A percentile compares a stretch with the other conserved stretches of the same genome.
Evolutionary conservation across 2,329 filamentous ascomycete genomes (phyloP).

Genomic region (Cyphellophora europaea): DNA sequence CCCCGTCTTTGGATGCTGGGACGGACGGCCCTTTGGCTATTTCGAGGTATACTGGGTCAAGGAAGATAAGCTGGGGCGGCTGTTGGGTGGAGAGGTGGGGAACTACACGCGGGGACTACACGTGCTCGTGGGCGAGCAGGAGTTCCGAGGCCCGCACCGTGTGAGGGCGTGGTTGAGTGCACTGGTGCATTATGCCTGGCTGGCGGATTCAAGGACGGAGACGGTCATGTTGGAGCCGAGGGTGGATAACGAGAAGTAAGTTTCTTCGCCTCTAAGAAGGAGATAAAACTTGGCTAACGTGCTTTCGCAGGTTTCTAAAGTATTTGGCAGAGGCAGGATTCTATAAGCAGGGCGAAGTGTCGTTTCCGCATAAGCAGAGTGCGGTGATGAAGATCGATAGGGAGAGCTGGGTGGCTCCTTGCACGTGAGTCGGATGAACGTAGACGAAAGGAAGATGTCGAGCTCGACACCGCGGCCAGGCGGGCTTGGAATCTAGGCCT

Average conservation of each 20-base stretch:
- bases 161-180: slow-evolving; percentile 76
- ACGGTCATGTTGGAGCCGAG: slow-evolving; percentile 79
- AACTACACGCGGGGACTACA: slow-evolving; percentile 88
- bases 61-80: slow-evolving; percentile 68
- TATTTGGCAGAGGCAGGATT: slow-evolving; percentile 71
- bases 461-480: too few species aligned
- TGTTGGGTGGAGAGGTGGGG: slow-evolving; percentile 54
- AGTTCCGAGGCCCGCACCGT: slow-evolving; percentile 69
- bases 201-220: slow-evolving; percentile 71
- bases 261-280: slow-evolving; percentile 14
- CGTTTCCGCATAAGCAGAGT: slow-evolving; percentile 85
- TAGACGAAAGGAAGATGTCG: slow-evolving; percentile 1
- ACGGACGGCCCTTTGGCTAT: slow-evolving; percentile 90
- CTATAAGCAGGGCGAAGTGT: slow-evolving; percentile 74
- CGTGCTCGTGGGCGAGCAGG: slow-evolving; percentile 82
- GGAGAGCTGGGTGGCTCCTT: slow-evolving; percentile 69
- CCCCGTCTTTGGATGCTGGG: slow-evolving; percentile 86
- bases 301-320: slow-evolving; percentile 48
- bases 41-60: slow-evolving; percentile 99
- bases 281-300: not conserved
- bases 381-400: slow-evolving; percentile 73
- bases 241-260: slow-evolving; percentile 81
- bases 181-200: slow-evolving; percentile 76
- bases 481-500: too few species aligned
- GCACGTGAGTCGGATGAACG: slow-evolving; percentile 31